Percentiles rank a stretch among this genome's conserved stretches.
These are phyloP conservation scores for Russula ochroleuca DNA, from an alignment of 768 basidiomycete species.

Conservation along the genomic window DNA sequence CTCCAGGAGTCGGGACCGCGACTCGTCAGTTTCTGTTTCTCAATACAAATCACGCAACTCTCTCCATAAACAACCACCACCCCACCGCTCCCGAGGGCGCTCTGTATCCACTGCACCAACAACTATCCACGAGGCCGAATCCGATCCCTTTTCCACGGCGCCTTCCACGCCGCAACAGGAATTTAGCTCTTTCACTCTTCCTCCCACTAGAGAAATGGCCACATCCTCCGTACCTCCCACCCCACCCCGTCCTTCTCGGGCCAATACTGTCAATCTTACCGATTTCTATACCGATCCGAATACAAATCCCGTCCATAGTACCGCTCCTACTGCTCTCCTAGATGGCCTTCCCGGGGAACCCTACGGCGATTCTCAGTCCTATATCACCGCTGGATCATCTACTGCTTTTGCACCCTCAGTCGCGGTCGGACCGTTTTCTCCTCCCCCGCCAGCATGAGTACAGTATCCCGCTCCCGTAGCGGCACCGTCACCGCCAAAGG, in stretches of 20 bases:
- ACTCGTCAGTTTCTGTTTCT: slow-evolving; percentile 32
- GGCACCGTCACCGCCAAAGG: slow-evolving; percentile 41
- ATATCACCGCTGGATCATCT: slow-evolving; percentile 1
- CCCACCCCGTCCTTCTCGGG: slow-evolving; percentile 76
- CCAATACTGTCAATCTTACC: slow-evolving; percentile 76
- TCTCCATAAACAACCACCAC: slow-evolving; percentile 35
- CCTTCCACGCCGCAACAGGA: slow-evolving; percentile 33
- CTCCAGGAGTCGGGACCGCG: slow-evolving; percentile 17
- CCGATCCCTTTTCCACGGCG: slow-evolving; percentile 30
- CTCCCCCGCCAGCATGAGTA: slow-evolving; percentile 25
- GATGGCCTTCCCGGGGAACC: slow-evolving; percentile 14
- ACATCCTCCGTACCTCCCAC: slow-evolving; percentile 42
- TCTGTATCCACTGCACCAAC: slow-evolving; percentile 35
- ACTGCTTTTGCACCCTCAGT: slow-evolving; percentile 12
- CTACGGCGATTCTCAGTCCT: slow-evolving; percentile 9
- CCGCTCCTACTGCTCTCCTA: slow-evolving; percentile 50
- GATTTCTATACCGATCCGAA: slow-evolving; percentile 57
- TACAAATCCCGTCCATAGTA: slow-evolving; percentile 37
- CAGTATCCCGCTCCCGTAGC: slow-evolving; percentile 41
- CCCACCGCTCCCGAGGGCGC: slow-evolving; percentile 34
- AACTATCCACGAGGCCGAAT: slow-evolving; percentile 42
- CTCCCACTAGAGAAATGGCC: slow-evolving; percentile 32
- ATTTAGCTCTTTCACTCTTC: slow-evolving; percentile 29
- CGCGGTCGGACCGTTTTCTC: slow-evolving; percentile 19
- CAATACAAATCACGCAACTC: slow-evolving; percentile 32